Percentiles rank a stretch among this genome's conserved stretches.
Conservation (phyloP, 1,284 basidiomycete genomes). For the Thecaphora thlaspeos region DNA sequence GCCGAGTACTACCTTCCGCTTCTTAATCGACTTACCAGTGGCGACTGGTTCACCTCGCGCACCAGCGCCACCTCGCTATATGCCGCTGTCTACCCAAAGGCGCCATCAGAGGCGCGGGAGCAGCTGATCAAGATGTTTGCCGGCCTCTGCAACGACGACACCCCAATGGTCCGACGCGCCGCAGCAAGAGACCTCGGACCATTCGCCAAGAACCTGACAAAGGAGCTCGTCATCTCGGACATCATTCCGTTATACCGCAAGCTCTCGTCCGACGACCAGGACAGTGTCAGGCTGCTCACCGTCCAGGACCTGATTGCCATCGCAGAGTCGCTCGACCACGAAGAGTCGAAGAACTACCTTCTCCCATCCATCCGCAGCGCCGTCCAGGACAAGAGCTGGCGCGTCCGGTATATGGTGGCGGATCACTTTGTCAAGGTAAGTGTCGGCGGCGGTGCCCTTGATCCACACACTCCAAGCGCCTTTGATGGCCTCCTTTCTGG, state of each 20-base stretch:
- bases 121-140: constrained; percentile 86
- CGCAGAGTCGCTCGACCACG: constrained; percentile 76
- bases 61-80: constrained; percentile 94
- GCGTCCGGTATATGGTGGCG: constrained; percentile 98
- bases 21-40: constrained; percentile 80
- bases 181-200: constrained; percentile 89
- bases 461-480: no score
- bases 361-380: constrained; percentile 73
- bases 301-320: constrained; percentile 95
- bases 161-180: constrained; percentile 96
- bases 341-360: constrained; percentile 87
- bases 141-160: constrained; percentile 85
- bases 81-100: constrained; percentile 77
- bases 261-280: constrained; percentile 94
- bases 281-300: constrained; percentile 92
- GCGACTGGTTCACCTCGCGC: constrained; percentile 99
- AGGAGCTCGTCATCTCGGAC: constrained; percentile 67
- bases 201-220: constrained; percentile 55
- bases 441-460: no score
- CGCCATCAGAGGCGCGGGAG: constrained; percentile 67
- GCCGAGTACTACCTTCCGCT: constrained; percentile 92
- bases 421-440: constrained; percentile 85
- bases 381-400: constrained; percentile 96
- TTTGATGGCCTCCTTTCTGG: no score
- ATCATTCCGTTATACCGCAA: constrained; percentile 90